A percentile compares a stretch with the other conserved stretches of the same genome.
These are phyloP conservation scores for Magnaporthales sp. DNA, from an alignment of 2,329 filamentous ascomycete genomes.

Conservation along the genomic window DNA sequence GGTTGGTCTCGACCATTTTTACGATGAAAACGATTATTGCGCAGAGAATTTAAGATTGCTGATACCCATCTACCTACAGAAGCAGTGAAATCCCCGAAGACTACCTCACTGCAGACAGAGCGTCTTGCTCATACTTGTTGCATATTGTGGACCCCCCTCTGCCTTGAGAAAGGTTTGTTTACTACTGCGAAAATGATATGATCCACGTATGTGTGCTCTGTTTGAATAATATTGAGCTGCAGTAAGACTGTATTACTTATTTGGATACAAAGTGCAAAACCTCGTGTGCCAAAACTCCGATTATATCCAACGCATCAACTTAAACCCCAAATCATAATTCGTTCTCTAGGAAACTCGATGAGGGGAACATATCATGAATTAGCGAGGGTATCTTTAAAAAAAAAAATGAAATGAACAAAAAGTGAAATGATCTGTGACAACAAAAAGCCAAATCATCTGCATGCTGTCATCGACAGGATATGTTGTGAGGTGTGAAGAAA, in stretches of 20 bases:
- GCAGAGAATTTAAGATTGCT: not conserved
- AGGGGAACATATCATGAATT: not conserved
- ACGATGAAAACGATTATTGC: not conserved
- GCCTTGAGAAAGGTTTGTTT: not conserved
- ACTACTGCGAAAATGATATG: not conserved
- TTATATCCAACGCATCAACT: not conserved
- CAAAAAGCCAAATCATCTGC: not conserved
- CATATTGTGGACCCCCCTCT: not conserved
- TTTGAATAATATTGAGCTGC: not conserved
- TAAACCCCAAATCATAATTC: not conserved
- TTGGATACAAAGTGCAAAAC: not conserved
- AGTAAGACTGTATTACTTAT: not conserved
- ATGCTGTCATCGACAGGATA: not conserved
- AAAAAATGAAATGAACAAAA: too few relatives aligned
- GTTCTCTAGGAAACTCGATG: not conserved
- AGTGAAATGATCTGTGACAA: not conserved
- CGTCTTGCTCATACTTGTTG: not conserved
- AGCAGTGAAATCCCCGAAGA: not conserved
- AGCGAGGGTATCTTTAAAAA: not conserved
- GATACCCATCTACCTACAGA: not conserved
- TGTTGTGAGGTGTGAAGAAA: not conserved
- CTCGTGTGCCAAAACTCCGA: not conserved
- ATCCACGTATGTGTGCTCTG: not conserved
- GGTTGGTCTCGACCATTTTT: slow-evolving; percentile 5
- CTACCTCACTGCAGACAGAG: not conserved